These are phyloP conservation scores for Kwoniella sp. DNA, from an alignment of 768 basidiomycete species.

Conservation along the genomic window DNA sequence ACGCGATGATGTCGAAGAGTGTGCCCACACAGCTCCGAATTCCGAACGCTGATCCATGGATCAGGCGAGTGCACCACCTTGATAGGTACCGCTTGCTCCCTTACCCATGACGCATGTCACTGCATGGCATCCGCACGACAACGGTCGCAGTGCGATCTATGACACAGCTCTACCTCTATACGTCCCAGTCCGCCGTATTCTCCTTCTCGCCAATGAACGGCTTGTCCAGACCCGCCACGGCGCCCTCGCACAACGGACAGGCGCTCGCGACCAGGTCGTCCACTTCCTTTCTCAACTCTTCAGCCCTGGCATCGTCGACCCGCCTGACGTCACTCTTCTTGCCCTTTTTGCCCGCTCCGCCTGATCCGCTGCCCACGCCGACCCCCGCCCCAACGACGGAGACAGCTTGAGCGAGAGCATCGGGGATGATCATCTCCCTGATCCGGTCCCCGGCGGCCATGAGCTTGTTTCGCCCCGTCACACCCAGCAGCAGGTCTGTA, in stretches of 20 bases:
- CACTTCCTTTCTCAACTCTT: slow-evolving; percentile 73
- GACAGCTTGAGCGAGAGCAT: slow-evolving; percentile 80
- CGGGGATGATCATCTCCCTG: slow-evolving; percentile 87
- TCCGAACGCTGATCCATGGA: too few relatives aligned
- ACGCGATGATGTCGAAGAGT: too few relatives aligned
- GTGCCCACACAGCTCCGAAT: too few relatives aligned
- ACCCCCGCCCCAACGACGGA: slow-evolving; percentile 50
- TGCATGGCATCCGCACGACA: too few relatives aligned
- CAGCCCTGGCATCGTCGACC: slow-evolving; percentile 59
- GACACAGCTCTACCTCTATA: slow-evolving; percentile 13
- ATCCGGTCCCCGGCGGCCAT: slow-evolving; percentile 84
- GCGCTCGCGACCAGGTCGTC: slow-evolving; percentile 83
- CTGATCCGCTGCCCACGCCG: slow-evolving; percentile 33
- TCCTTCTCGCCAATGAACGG: slow-evolving; percentile 71
- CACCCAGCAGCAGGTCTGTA: slow-evolving; percentile 41
- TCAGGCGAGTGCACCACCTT: too few relatives aligned
- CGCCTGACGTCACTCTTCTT: slow-evolving; percentile 53
- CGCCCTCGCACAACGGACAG: slow-evolving; percentile 84
- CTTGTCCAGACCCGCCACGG: slow-evolving; percentile 79
- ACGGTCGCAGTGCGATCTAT: too few relatives aligned
- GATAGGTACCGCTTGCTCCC: too few relatives aligned
- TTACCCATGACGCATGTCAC: too few relatives aligned
- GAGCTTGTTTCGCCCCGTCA: slow-evolving; percentile 56
- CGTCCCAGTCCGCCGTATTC: slow-evolving; percentile 57
- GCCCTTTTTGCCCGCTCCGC: slow-evolving; percentile 51